phyloP scores from a whole-genome alignment of 371 early-diverging fungal genomes.

The Rhizomucor pusillus region DNA sequence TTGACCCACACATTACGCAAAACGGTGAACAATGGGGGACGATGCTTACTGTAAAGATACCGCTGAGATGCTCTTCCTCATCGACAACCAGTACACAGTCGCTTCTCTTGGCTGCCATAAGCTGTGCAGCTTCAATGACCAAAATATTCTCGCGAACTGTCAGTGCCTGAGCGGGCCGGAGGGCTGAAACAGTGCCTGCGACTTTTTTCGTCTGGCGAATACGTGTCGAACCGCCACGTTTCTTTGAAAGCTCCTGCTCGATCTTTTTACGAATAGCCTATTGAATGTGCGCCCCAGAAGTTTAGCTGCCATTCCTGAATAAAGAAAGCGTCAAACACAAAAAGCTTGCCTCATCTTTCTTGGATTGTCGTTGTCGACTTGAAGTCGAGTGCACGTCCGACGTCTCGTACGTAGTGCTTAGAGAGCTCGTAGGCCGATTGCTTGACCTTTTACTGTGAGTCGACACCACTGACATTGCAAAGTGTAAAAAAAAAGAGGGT shows the following conservation, averaged over 20 bases:
- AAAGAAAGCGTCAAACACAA: too few relatives aligned
- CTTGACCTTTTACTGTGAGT: constrained; percentile 14
- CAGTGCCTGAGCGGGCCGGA: constrained; percentile 86
- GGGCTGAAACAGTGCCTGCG: constrained; percentile 86
- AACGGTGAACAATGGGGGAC: neutral
- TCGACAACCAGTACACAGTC: constrained; percentile 92
- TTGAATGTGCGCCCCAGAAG: neutral
- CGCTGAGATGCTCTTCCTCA: constrained; percentile 86
- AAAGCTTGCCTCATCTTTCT: constrained; percentile 36
- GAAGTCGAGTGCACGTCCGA: constrained; percentile 10
- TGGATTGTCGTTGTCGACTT: constrained; percentile 40
- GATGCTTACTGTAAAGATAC: constrained; percentile 78
- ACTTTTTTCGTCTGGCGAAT: constrained; percentile 50
- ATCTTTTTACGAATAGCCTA: constrained; percentile 74
- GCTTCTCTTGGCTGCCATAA: constrained; percentile 96
- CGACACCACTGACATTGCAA: constrained; percentile 23
- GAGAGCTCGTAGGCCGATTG: constrained; percentile 8
- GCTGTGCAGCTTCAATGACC: constrained; percentile 91
- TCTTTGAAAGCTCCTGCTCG: constrained; percentile 70
- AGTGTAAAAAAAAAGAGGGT: neutral
- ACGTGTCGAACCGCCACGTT: constrained; percentile 35
- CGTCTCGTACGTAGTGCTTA: constrained; percentile 7
- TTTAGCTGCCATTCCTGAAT: neutral
- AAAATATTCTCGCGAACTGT: constrained; percentile 88
- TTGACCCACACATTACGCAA: neutral